Evolutionary conservation across 2,329 filamentous ascomycete genomes (phyloP).

Genomic region (Xylaria sp.): DNA sequence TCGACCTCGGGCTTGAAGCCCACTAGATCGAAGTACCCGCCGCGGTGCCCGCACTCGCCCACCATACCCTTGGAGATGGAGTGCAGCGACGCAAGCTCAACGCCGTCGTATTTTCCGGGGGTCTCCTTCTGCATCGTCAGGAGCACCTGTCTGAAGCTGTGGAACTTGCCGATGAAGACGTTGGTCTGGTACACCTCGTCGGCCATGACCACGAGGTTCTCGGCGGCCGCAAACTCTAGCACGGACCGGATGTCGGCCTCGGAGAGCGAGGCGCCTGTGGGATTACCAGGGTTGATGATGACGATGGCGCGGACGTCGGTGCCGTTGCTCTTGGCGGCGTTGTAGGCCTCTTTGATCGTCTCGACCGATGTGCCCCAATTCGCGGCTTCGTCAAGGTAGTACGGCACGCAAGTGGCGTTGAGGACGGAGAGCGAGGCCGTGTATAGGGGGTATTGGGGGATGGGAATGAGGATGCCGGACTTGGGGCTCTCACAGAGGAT

Average conservation of each 20-base stretch:
- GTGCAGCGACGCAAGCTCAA: conserved; percentile 92
- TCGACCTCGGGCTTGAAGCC: conserved; percentile 86
- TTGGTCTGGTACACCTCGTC: conserved; percentile 99
- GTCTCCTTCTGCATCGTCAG: conserved; percentile 77
- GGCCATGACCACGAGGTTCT: conserved; percentile 87
- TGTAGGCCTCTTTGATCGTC: conserved; percentile 75
- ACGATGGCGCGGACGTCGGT: conserved; percentile 91
- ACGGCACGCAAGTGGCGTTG: conserved; percentile 86
- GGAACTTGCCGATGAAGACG: conserved; percentile 92
- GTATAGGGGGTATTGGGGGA: conserved; percentile 97
- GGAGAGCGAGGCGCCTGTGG: conserved; percentile 85
- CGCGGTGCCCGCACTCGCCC: conserved; percentile 96
- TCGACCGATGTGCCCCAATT: conserved; percentile 87
- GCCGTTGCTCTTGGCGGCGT: conserved; percentile 76
- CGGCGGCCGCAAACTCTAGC: conserved; percentile 83
- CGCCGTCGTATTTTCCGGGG: conserved; percentile 77
- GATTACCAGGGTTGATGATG: conserved; percentile 98
- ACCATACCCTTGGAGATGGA: conserved; percentile 98
- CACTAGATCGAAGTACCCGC: conserved; percentile 95
- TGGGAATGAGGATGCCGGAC: conserved; percentile 88
- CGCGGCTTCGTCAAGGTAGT: conserved; percentile 86
- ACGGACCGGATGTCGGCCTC: conserved; percentile 81
- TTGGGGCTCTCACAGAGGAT: conserved; percentile 80
- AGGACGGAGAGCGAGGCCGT: conserved; percentile 89
- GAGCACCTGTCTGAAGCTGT: conserved; percentile 91